Evolutionary conservation across 257 asterid genomes (phyloP), one percentile per base, ranked within the genome.

Genomic region (Solanum chmielewskii): DNA sequence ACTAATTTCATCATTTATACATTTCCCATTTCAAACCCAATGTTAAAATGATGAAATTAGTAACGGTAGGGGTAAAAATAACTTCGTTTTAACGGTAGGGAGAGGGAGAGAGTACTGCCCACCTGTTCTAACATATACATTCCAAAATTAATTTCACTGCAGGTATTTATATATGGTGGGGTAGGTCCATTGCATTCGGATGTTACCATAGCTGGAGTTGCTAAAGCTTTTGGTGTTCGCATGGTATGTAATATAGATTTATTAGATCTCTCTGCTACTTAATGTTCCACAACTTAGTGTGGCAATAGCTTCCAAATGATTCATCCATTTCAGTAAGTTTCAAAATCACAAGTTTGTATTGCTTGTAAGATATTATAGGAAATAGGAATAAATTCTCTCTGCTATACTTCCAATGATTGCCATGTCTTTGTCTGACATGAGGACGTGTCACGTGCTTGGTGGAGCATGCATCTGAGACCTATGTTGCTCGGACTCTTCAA

Each of bases 171-270:
- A 86, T 93, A 94, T 88, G 98, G 99, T 88, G 99, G 98, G 42
- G 92, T 97, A 71, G 99, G 99, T 87, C 96, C 97, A 59, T 91
- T 95, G 90, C 98, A 90, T 82, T 96, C 98, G 18, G 99, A 97
- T 90, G 95, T 94, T 88, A 92, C 98, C 27, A 88, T 96, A 84
- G 96, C 99, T 84, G 99, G 99, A 74, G 95, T 95, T 85, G 98
- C 99, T 77, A 97, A 97, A 92, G 99, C 99, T 86, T 97, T 95
- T 91, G 98, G 97, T 88, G 99, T 96, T 49, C 96, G 98, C 47
- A 84, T 84, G 95, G 99, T 95, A 89, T 37, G 92, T 89, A 39
- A 14, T 68, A 73, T 49, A 11, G 21, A 29, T 78, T 27, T 27
- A 15, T 25, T 27, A 29, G 84, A 27, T 45, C 66, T 31, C 56